Percentiles rank a stretch among this genome's conserved stretches.
Evolutionary conservation across 2,329 filamentous ascomycete genomes (phyloP).

Genomic region (Stylonectria norvegica): DNA sequence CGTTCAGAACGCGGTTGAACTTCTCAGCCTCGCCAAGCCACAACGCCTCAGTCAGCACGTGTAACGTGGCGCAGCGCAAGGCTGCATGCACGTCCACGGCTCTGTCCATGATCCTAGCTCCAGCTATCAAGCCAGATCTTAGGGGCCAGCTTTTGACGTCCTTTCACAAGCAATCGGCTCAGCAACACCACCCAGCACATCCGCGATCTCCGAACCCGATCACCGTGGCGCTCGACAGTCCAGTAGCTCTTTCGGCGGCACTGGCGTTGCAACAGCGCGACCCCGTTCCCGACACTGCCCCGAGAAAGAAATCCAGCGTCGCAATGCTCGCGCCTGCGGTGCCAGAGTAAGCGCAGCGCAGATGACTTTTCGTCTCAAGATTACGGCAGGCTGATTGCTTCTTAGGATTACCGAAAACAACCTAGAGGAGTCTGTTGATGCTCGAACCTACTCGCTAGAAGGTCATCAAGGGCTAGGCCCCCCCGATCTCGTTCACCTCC

Average conservation of each 20-base stretch:
- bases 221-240: slow-evolving; percentile 2
- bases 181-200: slow-evolving; percentile 14
- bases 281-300: slow-evolving; percentile 9
- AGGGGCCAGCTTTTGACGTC: slow-evolving; percentile 24
- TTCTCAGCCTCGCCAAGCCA: slow-evolving; percentile 25
- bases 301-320: slow-evolving; percentile 24
- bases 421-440: slow-evolving; percentile 85
- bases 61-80: slow-evolving; percentile 25
- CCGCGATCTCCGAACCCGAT: slow-evolving; percentile 7
- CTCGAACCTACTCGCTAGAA: slow-evolving; percentile 83
- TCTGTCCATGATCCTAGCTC: slow-evolving; percentile 18
- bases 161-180: slow-evolving; percentile 18
- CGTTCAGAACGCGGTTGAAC: slow-evolving; percentile 24
- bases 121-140: slow-evolving; percentile 32
- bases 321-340: slow-evolving; percentile 72
- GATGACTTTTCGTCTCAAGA: slow-evolving; percentile 1
- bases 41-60: slow-evolving; percentile 19
- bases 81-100: slow-evolving; percentile 15
- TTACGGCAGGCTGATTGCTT: slow-evolving; percentile 19
- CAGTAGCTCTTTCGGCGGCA: slow-evolving; percentile 5
- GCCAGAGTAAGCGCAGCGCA: slow-evolving; percentile 58
- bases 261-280: slow-evolving; percentile 1
- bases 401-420: slow-evolving; percentile 88
- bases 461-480: slow-evolving; percentile 89
- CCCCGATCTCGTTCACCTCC: slow-evolving; percentile 90